Evolutionary conservation across 164 flowering plant genomes (phyloP), one percentile per base, ranked within the genome.

Genomic region (Magnolia sinica): DNA sequence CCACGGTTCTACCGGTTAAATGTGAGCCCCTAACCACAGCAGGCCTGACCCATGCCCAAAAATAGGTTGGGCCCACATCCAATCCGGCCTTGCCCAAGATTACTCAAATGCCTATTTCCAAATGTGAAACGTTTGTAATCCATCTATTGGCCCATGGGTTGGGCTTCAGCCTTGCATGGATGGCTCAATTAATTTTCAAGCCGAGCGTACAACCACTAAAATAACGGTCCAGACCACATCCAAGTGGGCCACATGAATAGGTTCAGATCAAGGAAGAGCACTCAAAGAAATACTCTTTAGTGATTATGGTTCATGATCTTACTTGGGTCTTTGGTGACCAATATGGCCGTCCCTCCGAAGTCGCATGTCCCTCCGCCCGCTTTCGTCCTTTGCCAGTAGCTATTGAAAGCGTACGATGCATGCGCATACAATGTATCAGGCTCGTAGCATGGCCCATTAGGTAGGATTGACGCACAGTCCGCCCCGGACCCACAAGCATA

Each of bases 401-500:
- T 95, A 74, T 95, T 93, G 86, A 93, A 95, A 50, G 98, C 98
- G 71, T 75, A 95, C 0, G 98, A 95, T 14, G 98, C 98, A 72
- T 95, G 98, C 0, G 93, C 89, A 7, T 83, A 64, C 79, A 90
- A 58, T 4, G 90, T 91, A 67, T 88, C 79, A 23, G 99, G 99
- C 77, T 82, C 59, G 74, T 78, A 95, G 75, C 99, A 95, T 0
- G 91, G 45, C 70, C 97, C 98, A 52, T 65, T 71, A 19, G 95
- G 89, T 81, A 81, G 89, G 67, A 95, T 92, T 0, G 93, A 81
- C 9, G 64, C 75, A 63, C 99, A 95, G 64, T 95, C 96, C 0
- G 98, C 97, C 14, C 98, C 99, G 0, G 94, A 89, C 50, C 89
- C 95, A 76, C 99, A 95, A 8, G 97, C 99, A 76, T 92, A 95